phyloP scores from a whole-genome alignment of 257 asterid genomes.

The Nicotiana undulata region DNA sequence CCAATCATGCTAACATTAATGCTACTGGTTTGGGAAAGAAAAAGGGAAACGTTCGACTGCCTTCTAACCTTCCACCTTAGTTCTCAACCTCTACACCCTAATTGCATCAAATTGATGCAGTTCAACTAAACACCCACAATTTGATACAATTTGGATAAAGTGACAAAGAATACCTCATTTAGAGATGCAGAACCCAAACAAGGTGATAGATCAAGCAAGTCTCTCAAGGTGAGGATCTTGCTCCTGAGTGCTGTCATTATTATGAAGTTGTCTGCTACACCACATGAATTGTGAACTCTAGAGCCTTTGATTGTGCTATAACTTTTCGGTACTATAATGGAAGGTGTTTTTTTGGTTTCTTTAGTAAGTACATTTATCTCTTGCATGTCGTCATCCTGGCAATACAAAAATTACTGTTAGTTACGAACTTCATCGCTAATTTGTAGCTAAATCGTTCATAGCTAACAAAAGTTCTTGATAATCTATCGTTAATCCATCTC shows the following conservation, averaged over 20 bases:
- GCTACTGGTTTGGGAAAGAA: no score
- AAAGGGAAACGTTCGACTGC: no score
- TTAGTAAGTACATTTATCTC: not conserved
- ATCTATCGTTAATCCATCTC: no score
- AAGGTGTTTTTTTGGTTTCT: not conserved
- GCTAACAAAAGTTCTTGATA: no score
- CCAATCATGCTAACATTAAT: no score
- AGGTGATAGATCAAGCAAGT: slow-evolving; percentile 76
- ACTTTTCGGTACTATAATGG: not conserved
- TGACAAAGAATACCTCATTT: slow-evolving; percentile 41
- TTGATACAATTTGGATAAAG: no score
- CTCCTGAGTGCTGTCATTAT: slow-evolving; percentile 45
- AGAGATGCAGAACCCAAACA: slow-evolving; percentile 50
- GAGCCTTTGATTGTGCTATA: slow-evolving; percentile 14
- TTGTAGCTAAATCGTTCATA: no score
- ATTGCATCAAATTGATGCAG: no score
- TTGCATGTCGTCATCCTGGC: not conserved
- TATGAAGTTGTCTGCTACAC: slow-evolving; percentile 38
- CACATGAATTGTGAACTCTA: slow-evolving; percentile 26
- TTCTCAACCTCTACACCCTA: no score
- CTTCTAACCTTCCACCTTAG: no score
- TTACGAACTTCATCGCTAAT: no score
- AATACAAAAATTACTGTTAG: not conserved
- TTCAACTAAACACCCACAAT: no score
- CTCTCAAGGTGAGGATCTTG: slow-evolving; percentile 58